Conservation (phyloP, 129 eudicot species). For the Pseudognaphalium luteoalbum region DNA sequence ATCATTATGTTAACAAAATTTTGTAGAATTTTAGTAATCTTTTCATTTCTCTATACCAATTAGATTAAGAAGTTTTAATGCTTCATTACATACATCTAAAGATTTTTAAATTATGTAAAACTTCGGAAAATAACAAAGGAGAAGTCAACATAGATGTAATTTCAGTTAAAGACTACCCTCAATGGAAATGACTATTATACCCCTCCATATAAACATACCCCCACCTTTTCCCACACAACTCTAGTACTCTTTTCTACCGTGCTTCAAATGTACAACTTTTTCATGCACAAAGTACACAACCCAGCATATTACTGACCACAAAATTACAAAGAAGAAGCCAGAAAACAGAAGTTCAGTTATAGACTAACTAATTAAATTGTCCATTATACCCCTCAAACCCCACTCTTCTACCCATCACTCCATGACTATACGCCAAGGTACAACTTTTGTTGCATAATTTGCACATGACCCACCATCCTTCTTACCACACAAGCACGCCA, state of each 20-base stretch:
- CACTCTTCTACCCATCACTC: neutral
- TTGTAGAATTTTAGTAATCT: too few relatives aligned
- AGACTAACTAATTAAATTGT: slow-evolving; percentile 7
- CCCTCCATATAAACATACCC: slow-evolving; percentile 9
- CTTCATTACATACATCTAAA: too few relatives aligned
- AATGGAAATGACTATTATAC: slow-evolving; percentile 22
- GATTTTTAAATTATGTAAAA: too few relatives aligned
- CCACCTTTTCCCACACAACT: slow-evolving; percentile 11
- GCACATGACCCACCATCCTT: neutral
- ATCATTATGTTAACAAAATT: too few relatives aligned
- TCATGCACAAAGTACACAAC: slow-evolving; percentile 24
- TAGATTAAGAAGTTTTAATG: too few relatives aligned
- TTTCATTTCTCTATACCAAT: too few relatives aligned
- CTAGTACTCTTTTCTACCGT: neutral
- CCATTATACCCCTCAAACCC: slow-evolving; percentile 18
- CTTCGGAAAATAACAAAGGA: neutral
- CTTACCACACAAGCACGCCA: slow-evolving; percentile 4
- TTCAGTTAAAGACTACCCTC: slow-evolving; percentile 1
- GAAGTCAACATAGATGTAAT: slow-evolving; percentile 5
- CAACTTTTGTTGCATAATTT: slow-evolving; percentile 19
- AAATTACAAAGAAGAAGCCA: neutral
- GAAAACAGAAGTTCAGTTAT: slow-evolving; percentile 6
- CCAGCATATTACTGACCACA: slow-evolving; percentile 22
- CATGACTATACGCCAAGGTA: slow-evolving; percentile 14
- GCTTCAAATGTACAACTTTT: slow-evolving; percentile 26